Percentiles rank a stretch among this genome's conserved stretches.
These are phyloP conservation scores for Fomes fomentarius DNA, from an alignment of 1,284 basidiomycete species.

Conservation along the genomic window DNA sequence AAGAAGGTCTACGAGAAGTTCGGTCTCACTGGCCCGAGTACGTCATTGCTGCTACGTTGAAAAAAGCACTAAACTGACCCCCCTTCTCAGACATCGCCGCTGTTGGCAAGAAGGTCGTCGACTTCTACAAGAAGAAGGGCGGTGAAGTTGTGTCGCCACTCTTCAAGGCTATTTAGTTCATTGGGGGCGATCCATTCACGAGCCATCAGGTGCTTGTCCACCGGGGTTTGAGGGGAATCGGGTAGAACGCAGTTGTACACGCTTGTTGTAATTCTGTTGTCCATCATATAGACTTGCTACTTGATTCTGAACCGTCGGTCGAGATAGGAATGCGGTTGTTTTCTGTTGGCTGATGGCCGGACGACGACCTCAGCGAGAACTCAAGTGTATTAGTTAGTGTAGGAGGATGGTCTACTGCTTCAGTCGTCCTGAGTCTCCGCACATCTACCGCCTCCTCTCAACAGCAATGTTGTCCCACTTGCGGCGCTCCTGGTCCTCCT, in stretches of 20 bases:
- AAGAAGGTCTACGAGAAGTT: constrained; percentile 90
- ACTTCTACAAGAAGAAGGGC: constrained; percentile 86
- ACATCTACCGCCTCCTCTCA: constrained; percentile 54
- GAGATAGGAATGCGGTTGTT: not conserved
- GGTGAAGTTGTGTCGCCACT: constrained; percentile 79
- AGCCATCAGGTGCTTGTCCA: not conserved
- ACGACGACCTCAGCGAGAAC: not conserved
- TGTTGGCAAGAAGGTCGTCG: constrained; percentile 84
- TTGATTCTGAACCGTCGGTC: not conserved
- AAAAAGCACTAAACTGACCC: constrained; percentile 1
- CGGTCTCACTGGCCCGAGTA: constrained; percentile 81
- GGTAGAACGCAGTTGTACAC: constrained; percentile 19
- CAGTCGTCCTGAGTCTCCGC: not conserved
- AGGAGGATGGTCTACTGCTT: constrained; percentile 7
- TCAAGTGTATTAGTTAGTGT: constrained; percentile 14
- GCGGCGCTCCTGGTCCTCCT: constrained; percentile 81
- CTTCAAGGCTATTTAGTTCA: constrained; percentile 59
- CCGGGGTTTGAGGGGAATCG: constrained; percentile 1
- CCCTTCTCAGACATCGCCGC: constrained; percentile 66
- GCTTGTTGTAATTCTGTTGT: constrained; percentile 18
- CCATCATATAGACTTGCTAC: constrained; percentile 18
- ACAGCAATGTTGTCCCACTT: constrained; percentile 84
- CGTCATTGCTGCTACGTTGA: constrained; percentile 31
- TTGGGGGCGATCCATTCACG: constrained; percentile 4
- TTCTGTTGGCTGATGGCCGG: not conserved